A percentile compares a stretch with the other conserved stretches of the same genome.
Conservation (phyloP, 1,139 yeast species). For the Ashbya aceris region DNA sequence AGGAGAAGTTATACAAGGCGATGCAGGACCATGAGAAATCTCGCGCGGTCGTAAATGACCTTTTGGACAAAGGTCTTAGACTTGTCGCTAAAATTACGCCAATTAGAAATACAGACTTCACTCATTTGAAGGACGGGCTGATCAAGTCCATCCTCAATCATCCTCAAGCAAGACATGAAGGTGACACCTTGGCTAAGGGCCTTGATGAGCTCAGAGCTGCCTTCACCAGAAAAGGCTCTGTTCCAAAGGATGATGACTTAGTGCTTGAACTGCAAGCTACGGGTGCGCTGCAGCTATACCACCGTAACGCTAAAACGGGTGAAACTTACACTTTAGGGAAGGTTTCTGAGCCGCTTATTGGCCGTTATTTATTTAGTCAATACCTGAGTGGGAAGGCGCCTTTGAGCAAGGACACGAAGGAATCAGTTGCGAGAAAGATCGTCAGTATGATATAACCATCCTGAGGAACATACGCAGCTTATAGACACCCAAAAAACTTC, state of each 20-base stretch:
- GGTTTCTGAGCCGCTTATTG: slow-evolving; percentile 43
- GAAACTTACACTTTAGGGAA: slow-evolving; percentile 35
- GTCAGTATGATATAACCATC: slow-evolving; percentile 9
- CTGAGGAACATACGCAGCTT: neutral
- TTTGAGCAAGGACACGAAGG: slow-evolving; percentile 35
- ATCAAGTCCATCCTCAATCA: slow-evolving; percentile 47
- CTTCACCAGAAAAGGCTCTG: slow-evolving; percentile 48
- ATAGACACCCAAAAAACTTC: neutral
- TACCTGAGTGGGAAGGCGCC: slow-evolving; percentile 54
- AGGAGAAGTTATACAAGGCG: slow-evolving; percentile 48
- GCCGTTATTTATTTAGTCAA: slow-evolving; percentile 45
- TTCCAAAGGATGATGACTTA: slow-evolving; percentile 53
- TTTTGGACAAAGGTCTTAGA: slow-evolving; percentile 53
- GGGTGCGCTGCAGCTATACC: slow-evolving; percentile 40
- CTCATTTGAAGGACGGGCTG: slow-evolving; percentile 82
- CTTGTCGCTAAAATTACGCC: slow-evolving; percentile 74
- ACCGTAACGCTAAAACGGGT: slow-evolving; percentile 32
- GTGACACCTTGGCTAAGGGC: slow-evolving; percentile 38
- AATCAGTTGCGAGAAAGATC: slow-evolving; percentile 27
- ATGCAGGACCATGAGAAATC: slow-evolving; percentile 51
- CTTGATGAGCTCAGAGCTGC: slow-evolving; percentile 46
- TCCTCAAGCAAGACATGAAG: slow-evolving; percentile 30
- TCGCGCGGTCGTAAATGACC: slow-evolving; percentile 41
- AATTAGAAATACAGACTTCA: slow-evolving; percentile 79
- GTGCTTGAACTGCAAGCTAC: slow-evolving; percentile 39